Percentiles rank a stretch among this genome's conserved stretches.
phyloP scores from a whole-genome alignment of 345 rosid genomes.

The Litchi chinensis region DNA sequence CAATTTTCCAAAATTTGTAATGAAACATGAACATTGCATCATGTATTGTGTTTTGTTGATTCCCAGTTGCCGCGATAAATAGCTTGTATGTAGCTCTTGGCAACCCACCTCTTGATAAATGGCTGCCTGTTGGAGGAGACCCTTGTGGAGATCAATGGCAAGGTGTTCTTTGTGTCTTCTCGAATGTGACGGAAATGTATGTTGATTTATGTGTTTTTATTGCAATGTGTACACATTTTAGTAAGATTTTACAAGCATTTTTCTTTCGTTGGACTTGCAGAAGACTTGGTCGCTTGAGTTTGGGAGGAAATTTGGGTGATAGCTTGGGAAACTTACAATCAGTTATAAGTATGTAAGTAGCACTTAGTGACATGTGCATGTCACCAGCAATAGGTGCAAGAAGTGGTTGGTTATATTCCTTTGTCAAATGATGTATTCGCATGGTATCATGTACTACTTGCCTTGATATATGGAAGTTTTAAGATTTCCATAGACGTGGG shows the following conservation, averaged over 20 bases:
- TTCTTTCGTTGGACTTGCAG: conserved; percentile 43
- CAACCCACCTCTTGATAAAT: conserved; percentile 59
- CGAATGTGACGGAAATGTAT: conserved; percentile 80
- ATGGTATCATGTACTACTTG: not conserved
- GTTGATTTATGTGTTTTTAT: conserved; percentile 25
- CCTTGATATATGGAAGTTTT: not conserved
- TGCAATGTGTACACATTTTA: not conserved
- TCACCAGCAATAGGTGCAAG: not conserved
- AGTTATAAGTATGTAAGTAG: conserved; percentile 70
- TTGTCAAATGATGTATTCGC: not conserved
- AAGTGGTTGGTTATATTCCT: not conserved
- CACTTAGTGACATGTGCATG: conserved; percentile 13
- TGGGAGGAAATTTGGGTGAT: conserved; percentile 63
- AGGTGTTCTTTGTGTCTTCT: conserved; percentile 79
- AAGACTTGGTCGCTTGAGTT: conserved; percentile 57
- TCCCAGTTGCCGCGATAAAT: conserved; percentile 73
- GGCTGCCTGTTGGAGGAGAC: conserved; percentile 89
- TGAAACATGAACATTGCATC: not conserved
- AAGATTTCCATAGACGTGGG: not conserved
- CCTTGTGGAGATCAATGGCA: conserved; percentile 89
- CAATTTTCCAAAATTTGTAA: not conserved
- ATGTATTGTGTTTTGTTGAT: not conserved
- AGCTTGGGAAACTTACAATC: conserved; percentile 59
- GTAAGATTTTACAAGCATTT: conserved; percentile 17
- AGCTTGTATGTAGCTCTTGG: conserved; percentile 63